Base-by-base conservation (phyloP, 306 rosid genomes). In the Acmispon strigosus region DNA sequence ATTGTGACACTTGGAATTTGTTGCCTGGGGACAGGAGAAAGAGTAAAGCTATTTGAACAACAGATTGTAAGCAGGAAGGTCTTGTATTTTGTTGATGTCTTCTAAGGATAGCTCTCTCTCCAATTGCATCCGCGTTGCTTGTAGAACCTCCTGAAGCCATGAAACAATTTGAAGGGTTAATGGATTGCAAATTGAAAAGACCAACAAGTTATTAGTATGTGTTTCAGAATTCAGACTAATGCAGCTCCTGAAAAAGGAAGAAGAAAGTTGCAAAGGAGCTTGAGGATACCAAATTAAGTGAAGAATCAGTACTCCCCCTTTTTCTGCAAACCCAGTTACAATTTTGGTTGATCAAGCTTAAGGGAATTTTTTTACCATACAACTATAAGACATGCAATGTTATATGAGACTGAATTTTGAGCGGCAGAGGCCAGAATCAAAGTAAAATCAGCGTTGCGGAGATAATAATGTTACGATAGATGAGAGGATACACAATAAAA, bases 61-160 rank as follows among this genome's bases (percentile, higher is more conserved):
- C 32, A 94, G 82, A 86, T 91, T 91, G 69, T 89, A 91, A 14
- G 99, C 96, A 2, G 97, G 97, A 24, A 94, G 73, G 54, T 94
- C 97, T 83, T 84, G 84, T 82, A 94, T 80, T 73, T 72, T 80
- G 61, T 82, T 76, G 37, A 90, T 68, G 82, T 89, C 99, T 80
- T 94, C 96, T 67, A 94, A 84, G 39, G 88, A 84, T 43, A 94
- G 72, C 85, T 94, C 97, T 79, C 95, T 91, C 82, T 94, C 97
- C 82, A 91, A 73, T 75, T 94, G 97, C 14, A 57, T 80, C 74
- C 92, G 18, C 8, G 97, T 94, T 68, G 84, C 84, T 77, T 87
- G 95, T 43, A 94, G 66, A 37, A 94, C 99, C 76, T 86, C 97
- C 99, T 94, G 87, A 77, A 77, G n/a, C 63, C 73, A 74, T 60